Evolutionary conservation across 169 alveolate genomes (phyloP), one percentile per base, ranked within the genome.

Genomic region (Eimeria sp.): DNA sequence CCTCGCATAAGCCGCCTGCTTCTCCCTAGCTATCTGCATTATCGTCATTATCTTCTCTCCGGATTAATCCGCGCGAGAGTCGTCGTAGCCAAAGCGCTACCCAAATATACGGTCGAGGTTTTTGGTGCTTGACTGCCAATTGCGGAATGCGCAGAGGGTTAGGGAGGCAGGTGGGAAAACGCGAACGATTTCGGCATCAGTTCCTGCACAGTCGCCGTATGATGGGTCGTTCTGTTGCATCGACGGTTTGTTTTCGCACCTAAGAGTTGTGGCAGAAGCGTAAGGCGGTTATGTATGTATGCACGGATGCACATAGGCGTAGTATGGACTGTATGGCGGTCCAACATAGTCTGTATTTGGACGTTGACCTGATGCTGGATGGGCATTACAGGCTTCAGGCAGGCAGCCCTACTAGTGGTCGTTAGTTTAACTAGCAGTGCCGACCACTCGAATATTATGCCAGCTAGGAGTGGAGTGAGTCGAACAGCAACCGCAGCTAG

Each of bases 61-160:
- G 76, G 90, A 83, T 30, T 78, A 6, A 30, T 78, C 88, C 88
- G 46, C 60, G 62, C 68, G 88, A 46, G 88, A 54, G 27, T 49
- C 58, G 64, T 25, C 37, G 93, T 87, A 64, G 93, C 93, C 93
- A 87, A 87, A 87, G 93, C 83, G 93, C 93, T 87, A 87, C 93
- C 60, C 40, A 37, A 60, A 40, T 87, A 43, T 66, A 87, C 93
- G 93, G 93, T 52, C 58, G 93, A 40, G 95, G 58, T 90, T 52
- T 58, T 83, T 83, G 76, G 90, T 83, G 90, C 76, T 83, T 83
- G 71, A 56, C 56, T 83, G 90, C 90, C 74, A 52, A 58, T 83
- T 83, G 71, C 74, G 58, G 18, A 83, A 83, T 37, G 76, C 76
- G 90, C 90, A 78, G 66, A 54, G 88, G 88, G 88, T 56, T 49